Evolutionary conservation across 495 filamentous ascomycete genomes (phyloP), one percentile per base, ranked within the genome.

Genomic region (Penicillium malachiteum): DNA sequence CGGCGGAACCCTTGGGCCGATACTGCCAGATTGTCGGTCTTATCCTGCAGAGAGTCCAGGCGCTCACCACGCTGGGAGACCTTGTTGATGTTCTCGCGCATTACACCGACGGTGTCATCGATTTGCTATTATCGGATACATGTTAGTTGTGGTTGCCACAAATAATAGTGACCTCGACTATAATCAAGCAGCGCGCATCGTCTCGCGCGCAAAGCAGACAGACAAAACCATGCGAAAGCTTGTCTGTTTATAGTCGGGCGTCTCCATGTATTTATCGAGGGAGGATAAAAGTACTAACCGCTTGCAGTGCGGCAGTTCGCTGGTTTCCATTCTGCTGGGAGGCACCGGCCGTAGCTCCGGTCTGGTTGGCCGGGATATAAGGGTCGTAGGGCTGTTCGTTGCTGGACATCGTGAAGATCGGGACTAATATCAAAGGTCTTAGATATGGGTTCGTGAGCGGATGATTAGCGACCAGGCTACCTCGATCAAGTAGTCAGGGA

Each of bases 61-160:
- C 86, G 83, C 60, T 89, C 91, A 61, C 94, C 95, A 80, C 94
- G 94, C 69, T 96, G 84, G 34, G 88, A 87, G 40, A 95, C 88
- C 72, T 90, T 92, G 76, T 90, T 89, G 77, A 97, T 91, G 72
- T 97, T 97, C 64, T 96, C 87, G 59, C 87, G 85, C 92, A 96
- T 96, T 47, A 92, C 87, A 64, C 86, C 86, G 68, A 96, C 88
- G 26, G 92, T 96, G 63, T 91, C 88, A 67, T 97, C 87, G 74
- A 98, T 96, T 96, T 97, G 89, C 94, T 98, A 73, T 17, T 37
- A 49, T 37, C 32, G 44, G 39, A 16, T 16, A 8, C 30, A 44
- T 35, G 50, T 73, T 59, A 67, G 67, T 54, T 26, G 21, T 26
- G 18, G 39, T 50, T n/a, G 30, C 57, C 35, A 50, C 9, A 31